These are phyloP conservation scores for Kalanchoe fedtschenkoi DNA, from an alignment of 164 flowering plant species.

Conservation along the genomic window DNA sequence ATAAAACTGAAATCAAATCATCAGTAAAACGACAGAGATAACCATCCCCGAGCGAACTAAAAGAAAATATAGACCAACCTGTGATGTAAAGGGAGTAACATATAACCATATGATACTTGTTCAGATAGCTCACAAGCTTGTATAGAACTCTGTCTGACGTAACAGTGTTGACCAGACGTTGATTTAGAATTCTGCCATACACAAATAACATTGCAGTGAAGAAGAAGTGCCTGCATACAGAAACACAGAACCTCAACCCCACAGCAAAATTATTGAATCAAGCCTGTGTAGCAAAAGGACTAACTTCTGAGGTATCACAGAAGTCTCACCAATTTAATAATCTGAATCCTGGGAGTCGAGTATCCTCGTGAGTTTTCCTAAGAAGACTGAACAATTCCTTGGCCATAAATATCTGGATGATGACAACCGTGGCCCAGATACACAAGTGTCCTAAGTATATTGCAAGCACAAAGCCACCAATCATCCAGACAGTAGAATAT, in stretches of 20 bases:
- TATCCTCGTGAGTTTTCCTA: constrained; percentile 75
- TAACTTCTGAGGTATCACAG: background rate
- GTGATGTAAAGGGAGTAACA: constrained; percentile 84
- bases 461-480: constrained; percentile 67
- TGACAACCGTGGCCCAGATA: constrained; percentile 90
- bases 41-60: background rate
- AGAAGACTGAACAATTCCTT: constrained; percentile 76
- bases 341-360: constrained; percentile 84
- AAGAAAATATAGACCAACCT: constrained; percentile 36
- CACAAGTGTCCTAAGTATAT: constrained; percentile 95
- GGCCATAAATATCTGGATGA: constrained; percentile 89
- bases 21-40: background rate
- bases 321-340: constrained; percentile 70
- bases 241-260: constrained; percentile 1
- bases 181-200: constrained; percentile 83
- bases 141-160: constrained; percentile 60
- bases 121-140: constrained; percentile 54
- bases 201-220: constrained; percentile 94
- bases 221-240: constrained; percentile 78
- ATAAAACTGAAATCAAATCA: background rate
- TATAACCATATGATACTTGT: constrained; percentile 83
- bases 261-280: background rate
- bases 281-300: background rate
- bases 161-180: constrained; percentile 81
- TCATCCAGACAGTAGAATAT: constrained; percentile 84